phyloP scores from a whole-genome alignment of 139 green algal genomes.

The Eudorina sp. region DNA sequence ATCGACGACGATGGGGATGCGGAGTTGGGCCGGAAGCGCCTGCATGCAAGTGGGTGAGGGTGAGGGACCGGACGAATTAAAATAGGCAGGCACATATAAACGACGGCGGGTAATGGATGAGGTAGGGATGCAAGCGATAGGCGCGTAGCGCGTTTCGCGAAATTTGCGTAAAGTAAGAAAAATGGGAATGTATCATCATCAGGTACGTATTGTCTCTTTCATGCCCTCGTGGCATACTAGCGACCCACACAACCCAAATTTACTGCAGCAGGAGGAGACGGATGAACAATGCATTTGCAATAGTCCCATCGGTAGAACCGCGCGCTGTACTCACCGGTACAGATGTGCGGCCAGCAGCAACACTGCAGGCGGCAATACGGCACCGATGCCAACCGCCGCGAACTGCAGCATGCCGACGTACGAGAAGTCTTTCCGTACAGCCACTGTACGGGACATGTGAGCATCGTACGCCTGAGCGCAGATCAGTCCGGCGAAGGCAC shows the following conservation, averaged over 20 bases:
- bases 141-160: too few relatives aligned
- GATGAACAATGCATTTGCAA: not conserved
- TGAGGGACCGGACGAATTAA: not conserved
- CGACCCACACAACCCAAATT: not conserved
- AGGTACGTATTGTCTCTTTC: not conserved
- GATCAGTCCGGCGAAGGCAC: constrained; percentile 23
- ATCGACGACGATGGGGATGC: not conserved
- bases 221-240: not conserved
- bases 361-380: not conserved
- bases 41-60: not conserved
- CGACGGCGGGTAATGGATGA: not conserved
- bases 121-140: too few relatives aligned
- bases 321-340: not conserved
- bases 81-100: not conserved
- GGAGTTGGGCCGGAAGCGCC: not conserved
- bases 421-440: not conserved
- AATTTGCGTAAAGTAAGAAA: not conserved
- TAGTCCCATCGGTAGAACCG: not conserved
- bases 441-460: not conserved
- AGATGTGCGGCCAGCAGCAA: constrained; percentile 1
- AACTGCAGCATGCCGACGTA: constrained; percentile 41
- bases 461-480: constrained; percentile 8
- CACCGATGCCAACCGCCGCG: constrained; percentile 3
- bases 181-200: too few relatives aligned
- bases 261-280: not conserved